These are phyloP conservation scores for Alloteropsis semialata DNA, from an alignment of 176 grass and related monocot species.

Conservation along the genomic window DNA sequence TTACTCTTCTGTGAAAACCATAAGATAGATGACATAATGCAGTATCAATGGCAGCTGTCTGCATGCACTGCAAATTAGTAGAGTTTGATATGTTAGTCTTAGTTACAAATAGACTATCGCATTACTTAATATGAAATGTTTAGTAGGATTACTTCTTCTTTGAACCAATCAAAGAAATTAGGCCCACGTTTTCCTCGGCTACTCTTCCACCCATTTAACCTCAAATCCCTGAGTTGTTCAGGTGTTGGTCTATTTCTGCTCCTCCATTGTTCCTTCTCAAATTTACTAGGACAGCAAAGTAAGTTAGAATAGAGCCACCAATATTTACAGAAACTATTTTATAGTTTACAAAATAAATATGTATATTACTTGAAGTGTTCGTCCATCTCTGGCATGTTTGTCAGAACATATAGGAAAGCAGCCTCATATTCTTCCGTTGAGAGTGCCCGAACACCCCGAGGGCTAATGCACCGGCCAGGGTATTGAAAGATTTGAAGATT, in stretches of 20 bases:
- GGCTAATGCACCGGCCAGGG: too few relatives aligned
- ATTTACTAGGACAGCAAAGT: not conserved
- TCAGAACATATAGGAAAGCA: too few relatives aligned
- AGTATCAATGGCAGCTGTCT: not conserved
- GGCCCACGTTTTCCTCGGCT: too few relatives aligned
- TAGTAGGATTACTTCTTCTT: not conserved
- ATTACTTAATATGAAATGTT: not conserved
- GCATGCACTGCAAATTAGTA: not conserved
- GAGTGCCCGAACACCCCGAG: too few relatives aligned
- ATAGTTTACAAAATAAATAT: not conserved
- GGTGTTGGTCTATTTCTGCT: not conserved
- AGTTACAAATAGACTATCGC: too few relatives aligned
- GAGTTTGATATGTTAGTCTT: not conserved
- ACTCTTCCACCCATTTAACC: too few relatives aligned
- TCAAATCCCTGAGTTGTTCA: too few relatives aligned
- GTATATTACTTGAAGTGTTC: not conserved
- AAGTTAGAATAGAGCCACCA: not conserved
- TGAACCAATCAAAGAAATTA: too few relatives aligned
- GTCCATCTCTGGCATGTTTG: constrained; percentile 3
- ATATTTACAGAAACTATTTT: not conserved
- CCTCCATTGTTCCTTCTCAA: not conserved
- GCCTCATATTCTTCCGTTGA: too few relatives aligned
- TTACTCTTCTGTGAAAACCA: not conserved
- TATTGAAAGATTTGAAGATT: too few relatives aligned
- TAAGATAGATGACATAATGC: not conserved